phyloP scores from a whole-genome alignment of 345 rosid genomes.

The Brassica napus region DNA sequence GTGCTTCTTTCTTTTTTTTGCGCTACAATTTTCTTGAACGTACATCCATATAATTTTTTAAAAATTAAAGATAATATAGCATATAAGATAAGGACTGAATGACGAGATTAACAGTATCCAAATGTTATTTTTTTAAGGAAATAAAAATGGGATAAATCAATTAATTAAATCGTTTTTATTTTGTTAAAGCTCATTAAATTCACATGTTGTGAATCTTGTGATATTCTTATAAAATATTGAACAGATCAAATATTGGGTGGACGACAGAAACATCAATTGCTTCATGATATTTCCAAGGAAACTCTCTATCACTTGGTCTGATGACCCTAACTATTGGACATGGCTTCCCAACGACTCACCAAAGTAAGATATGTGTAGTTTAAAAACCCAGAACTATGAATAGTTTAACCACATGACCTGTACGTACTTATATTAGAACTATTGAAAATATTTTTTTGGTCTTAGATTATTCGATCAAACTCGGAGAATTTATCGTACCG shows the following conservation, averaged over 20 bases:
- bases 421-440: not conserved
- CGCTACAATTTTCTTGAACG: not conserved
- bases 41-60: not conserved
- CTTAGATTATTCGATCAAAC: not conserved
- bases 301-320: conserved; percentile 65
- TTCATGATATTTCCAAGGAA: conserved; percentile 64
- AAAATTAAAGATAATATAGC: not conserved
- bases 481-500: not conserved
- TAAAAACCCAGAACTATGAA: not conserved
- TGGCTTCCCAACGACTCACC: conserved; percentile 50
- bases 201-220: not conserved
- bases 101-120: not conserved
- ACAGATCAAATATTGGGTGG: conserved; percentile 59
- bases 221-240: conserved; percentile 3
- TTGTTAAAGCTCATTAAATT: not conserved
- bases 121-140: not conserved
- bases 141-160: not conserved
- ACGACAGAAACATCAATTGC: conserved; percentile 53
- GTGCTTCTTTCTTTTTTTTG: not conserved
- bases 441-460: not conserved
- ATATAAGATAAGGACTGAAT: not conserved
- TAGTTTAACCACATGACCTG: not conserved
- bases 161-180: not conserved
- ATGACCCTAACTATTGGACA: conserved; percentile 50
- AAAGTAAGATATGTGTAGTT: conserved; percentile 35